These are phyloP conservation scores for Aegilops bicornis DNA, from an alignment of 176 grass and related monocot species.

Conservation along the genomic window DNA sequence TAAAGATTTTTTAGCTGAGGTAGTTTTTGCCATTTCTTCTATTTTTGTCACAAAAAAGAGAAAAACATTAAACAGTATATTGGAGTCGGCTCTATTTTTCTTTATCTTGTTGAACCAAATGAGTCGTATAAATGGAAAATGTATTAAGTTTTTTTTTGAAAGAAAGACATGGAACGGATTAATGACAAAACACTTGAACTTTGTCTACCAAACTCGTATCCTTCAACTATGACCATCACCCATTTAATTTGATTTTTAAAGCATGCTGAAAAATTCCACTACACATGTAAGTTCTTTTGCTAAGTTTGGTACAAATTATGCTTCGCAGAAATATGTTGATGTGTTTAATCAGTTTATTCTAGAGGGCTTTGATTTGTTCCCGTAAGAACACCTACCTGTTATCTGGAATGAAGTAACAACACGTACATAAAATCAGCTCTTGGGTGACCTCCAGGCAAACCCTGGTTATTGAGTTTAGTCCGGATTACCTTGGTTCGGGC, in stretches of 20 bases:
- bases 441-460: background rate
- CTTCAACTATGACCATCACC: slow-evolving; percentile 5
- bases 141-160: background rate
- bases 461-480: background rate
- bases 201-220: background rate
- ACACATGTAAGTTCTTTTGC: background rate
- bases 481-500: background rate
- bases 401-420: background rate
- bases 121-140: background rate
- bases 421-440: background rate
- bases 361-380: background rate
- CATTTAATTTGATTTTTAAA: slow-evolving; percentile 9
- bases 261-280: background rate
- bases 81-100: background rate
- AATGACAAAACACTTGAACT: background rate
- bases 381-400: background rate
- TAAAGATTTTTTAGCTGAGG: background rate
- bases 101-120: background rate
- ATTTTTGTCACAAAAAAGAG: background rate
- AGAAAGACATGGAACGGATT: background rate
- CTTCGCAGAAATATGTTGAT: slow-evolving; percentile 1
- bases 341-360: slow-evolving; percentile 3
- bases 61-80: background rate
- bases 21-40: background rate
- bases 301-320: background rate